Evolutionary conservation across 2,329 filamentous ascomycete genomes (phyloP).

Genomic region (Venturia pyrina): DNA sequence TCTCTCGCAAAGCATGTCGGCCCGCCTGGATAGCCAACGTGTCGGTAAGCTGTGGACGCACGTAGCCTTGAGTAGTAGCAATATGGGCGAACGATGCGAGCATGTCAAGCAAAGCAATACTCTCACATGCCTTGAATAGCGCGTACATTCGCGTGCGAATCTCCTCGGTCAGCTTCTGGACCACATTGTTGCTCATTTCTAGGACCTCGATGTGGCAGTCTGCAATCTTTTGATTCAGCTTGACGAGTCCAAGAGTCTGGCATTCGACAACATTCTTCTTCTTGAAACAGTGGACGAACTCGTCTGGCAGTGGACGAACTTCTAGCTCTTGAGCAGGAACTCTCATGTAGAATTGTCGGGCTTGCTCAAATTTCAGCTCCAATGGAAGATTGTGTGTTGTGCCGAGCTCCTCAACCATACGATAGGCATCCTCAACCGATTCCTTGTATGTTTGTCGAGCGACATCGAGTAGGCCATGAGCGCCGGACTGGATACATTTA

Average conservation of each 20-base stretch:
- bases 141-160: conserved; percentile 61
- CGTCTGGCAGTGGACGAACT: conserved; percentile 46
- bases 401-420: conserved; percentile 58
- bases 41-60: conserved; percentile 57
- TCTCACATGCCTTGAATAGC: conserved; percentile 78
- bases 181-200: conserved; percentile 53
- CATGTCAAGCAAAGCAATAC: conserved; percentile 82
- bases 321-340: conserved; percentile 55
- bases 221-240: conserved; percentile 62
- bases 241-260: conserved; percentile 74
- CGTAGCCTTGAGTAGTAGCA: conserved; percentile 17
- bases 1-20: conserved; percentile 71
- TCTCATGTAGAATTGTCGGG: conserved; percentile 70
- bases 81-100: conserved; percentile 23
- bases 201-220: conserved; percentile 79
- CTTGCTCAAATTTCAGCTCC: conserved; percentile 64
- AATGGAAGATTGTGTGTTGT: conserved; percentile 47
- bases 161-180: conserved; percentile 61
- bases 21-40: conserved; percentile 64
- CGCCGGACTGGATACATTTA: conserved; percentile 44
- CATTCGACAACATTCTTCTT: conserved; percentile 75
- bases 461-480: conserved; percentile 80
- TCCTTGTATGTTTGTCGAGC: conserved; percentile 86
- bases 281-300: conserved; percentile 67
- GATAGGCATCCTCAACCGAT: conserved; percentile 64